Evolutionary conservation across 208 protist genomes (phyloP).

Genomic region (Wallacemonas collosoma): DNA sequence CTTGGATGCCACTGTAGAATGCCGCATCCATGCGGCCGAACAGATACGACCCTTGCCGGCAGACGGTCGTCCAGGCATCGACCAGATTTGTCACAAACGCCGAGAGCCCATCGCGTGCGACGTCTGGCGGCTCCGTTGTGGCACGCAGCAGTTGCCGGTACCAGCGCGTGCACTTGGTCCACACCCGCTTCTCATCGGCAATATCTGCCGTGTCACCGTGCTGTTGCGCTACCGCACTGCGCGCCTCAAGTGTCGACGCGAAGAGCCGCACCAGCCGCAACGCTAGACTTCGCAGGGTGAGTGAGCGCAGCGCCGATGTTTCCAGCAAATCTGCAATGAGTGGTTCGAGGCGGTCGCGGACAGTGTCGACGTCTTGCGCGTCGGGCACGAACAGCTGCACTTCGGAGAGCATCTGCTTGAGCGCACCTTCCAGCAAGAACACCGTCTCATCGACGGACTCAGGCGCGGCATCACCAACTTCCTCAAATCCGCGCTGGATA

Average conservation of each 20-base stretch:
- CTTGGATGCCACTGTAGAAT: neutral
- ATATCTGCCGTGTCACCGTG: neutral
- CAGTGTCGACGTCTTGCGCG: neutral
- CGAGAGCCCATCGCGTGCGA: neutral
- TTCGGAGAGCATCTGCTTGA: slow-evolving; percentile 30
- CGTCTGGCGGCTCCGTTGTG: neutral
- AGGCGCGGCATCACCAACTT: slow-evolving; percentile 9
- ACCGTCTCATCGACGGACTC: slow-evolving; percentile 20
- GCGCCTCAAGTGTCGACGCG: neutral
- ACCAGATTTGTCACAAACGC: neutral
- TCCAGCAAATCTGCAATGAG: slow-evolving; percentile 3
- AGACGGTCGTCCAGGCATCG: slow-evolving; percentile 3
- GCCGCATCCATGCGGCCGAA: neutral
- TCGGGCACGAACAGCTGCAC: slow-evolving; percentile 14
- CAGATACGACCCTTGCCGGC: neutral
- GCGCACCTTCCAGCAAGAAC: slow-evolving; percentile 30
- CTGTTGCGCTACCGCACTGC: neutral
- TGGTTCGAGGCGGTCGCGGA: neutral
- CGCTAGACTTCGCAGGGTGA: neutral
- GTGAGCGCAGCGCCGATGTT: neutral
- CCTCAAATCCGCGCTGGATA: slow-evolving; percentile 19
- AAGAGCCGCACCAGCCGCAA: neutral
- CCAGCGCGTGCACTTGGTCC: neutral
- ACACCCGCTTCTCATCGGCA: neutral
- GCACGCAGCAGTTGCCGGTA: slow-evolving; percentile 1